Evolutionary conservation across 2,329 filamentous ascomycete species (phyloP), one percentile per base, ranked within the genome.

Genomic region (Penicillium sclerotiorum): DNA sequence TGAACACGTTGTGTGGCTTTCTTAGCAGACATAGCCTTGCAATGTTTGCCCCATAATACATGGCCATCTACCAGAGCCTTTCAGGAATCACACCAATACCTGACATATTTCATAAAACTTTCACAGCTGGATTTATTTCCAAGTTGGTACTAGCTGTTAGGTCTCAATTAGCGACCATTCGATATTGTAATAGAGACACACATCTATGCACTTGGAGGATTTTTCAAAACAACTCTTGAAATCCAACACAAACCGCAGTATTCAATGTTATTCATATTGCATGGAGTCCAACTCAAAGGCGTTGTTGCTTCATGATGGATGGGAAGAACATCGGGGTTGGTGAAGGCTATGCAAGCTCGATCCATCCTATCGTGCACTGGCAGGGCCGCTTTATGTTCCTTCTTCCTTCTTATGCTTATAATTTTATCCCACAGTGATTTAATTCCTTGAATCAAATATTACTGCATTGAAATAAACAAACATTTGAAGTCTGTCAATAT

Each of bases 351-450:
- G 38, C 39, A 52, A 27, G 36, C 23, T 18, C 18, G 28, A 33
- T 46, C 35, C 22, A 52, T 13, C n/a, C n/a, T 45, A 28, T 32
- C 36, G 38, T 43, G 38, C 28, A 21, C 43, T 32, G 27, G 45
- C 45, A 52, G 45, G 53, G 38, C 38, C 47, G 47, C 49, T 13
- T 33, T 43, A 13, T 11, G 18, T 28, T 36, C 28, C 2, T 39
- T 18, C 17, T 21, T 36, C 28, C 5, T 37, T 27, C 37, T 39
- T 18, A 5, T 45, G 21, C 27, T 45, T 37, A 35, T 27, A 45
- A 7, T 25, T 36, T 21, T 37, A 27, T 45, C 18, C 23, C 40
- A 28, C n/a, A 22, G 28, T 33, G 12, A 43, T 33, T 15, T 33
- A 43, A 43, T 33, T 15, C 17, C 20, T 40, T 8, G 27, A 20